Evolutionary conservation across 306 rosid species (phyloP), one percentile per base, ranked within the genome.

Genomic region (Prunus campanulata): DNA sequence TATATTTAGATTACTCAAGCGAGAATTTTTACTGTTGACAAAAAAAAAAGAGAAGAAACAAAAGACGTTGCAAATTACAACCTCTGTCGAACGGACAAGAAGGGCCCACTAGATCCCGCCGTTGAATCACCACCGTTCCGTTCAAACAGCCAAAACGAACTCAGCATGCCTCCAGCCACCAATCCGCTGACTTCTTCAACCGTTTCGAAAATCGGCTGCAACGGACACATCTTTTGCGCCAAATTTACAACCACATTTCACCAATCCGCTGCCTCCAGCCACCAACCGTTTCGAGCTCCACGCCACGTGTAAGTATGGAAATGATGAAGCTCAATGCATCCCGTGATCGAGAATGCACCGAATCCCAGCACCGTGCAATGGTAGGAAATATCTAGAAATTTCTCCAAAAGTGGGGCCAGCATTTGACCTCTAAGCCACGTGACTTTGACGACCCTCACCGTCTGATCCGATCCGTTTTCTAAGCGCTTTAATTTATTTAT

Each of bases 391-490:
- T 49, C 54, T 49, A 52, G 9, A 52, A 48, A 13, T 1, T 48
- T 50, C 18, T 22, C n/a, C 12, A 3, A 18, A 71, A 74, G 32
- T 3, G 25, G 24, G 78, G 52, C 71, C 90, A 83, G 67, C 73
- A 72, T n/a, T 70, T 85, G 85, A 88, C 84, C 88, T 70, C 51
- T 12, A 4, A 44, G 12, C 74, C 82, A 82, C 81, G 74, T 80
- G 79, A 83, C 73, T 78, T 84, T 80, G 93, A 81, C 87, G 71
- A 57, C 18, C 67, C 51, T 65, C 78, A 80, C 83, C 87, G 70
- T 74, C 89, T 32, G 39, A 25, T 12, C 48, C 12, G 85, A 87
- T 87, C 93, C 90, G 93, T 79, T 39, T 39, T 81, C 72, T 27
- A 71, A 64, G 71, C 90, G 90, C 87, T 80, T 78, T 82, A 5